Base-by-base conservation (phyloP, 208 protist genomes). In the Trypanosomatidae sp. region DNA sequence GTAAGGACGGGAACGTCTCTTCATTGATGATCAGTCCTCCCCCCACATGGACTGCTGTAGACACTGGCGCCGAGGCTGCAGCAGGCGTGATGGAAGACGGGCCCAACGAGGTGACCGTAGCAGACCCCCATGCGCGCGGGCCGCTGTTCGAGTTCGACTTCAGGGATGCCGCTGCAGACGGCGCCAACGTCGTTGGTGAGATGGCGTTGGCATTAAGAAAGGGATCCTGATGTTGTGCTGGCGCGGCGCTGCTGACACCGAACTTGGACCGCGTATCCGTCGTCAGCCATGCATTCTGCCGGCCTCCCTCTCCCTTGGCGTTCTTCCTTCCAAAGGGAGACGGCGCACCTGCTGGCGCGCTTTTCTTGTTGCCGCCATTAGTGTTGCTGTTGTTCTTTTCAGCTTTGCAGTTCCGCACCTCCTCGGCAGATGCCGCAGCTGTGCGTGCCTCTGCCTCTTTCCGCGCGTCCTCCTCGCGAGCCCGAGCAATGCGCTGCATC, bases 1-100 rank as follows among this genome's bases (percentile, higher is more conserved):
- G 88, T 12, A 93, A 68, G 36, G 81, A 82, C 1, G 88, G 88
- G 55, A 88, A 93, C 50, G 74, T 74, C 73, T 85, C 81, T 73
- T 86, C 82, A 30, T 82, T 81, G 25, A 81, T 82, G 52, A 81
- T 76, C 13, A 79, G 66, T 15, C 70, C 76, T 12, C 66, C 73
- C 7, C 66, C 76, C 9, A 71, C 12, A 17, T 60, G 58, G n/a
- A 33, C 59, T 50, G 62, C 43, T 0, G 17, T 55, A 25, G 71
- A 55, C 33, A 59, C 53, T n/a, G 72, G 36, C 46, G 8, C 10
- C 10, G 76, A 71, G 17, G 74, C 10, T 4, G 56, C 30, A 43
- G 33, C 56, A 17, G 12, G 30, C 15, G 56, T 33, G 30, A 17
- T 12, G 33, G 12, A 13, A 19, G 1, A 41, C 15, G 66, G 60